Percentiles rank a stretch among this genome's conserved stretches.
phyloP scores from a whole-genome alignment of 1,284 basidiomycete species.

The Ceratobasidium sp. region DNA sequence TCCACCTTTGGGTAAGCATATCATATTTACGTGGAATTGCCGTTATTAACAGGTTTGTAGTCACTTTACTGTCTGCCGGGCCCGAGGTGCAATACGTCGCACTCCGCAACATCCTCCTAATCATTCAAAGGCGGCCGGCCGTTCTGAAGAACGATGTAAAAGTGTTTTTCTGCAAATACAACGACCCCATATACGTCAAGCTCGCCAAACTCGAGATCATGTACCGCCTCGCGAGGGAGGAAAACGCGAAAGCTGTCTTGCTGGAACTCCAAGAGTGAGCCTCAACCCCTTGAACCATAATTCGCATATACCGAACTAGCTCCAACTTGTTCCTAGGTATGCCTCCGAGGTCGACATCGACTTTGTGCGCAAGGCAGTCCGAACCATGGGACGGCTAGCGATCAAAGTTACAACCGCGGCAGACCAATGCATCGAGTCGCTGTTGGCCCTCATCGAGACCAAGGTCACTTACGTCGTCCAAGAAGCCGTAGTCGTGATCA shows the following conservation, averaged over 20 bases:
- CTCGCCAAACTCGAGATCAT: conserved; percentile 99
- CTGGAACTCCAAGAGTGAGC: conserved; percentile 94
- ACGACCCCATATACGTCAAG: conserved; percentile 99
- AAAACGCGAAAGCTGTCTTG: conserved; percentile 92
- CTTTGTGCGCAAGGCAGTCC: conserved; percentile 97
- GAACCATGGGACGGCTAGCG: conserved; percentile 95
- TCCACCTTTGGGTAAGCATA: conserved; percentile 84
- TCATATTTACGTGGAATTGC: conserved; percentile 3
- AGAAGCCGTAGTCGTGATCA: conserved; percentile 97
- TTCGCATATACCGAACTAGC: conserved; percentile 36
- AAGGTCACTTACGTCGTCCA: conserved; percentile 98
- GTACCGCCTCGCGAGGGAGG: conserved; percentile 92
- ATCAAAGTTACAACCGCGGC: conserved; percentile 96
- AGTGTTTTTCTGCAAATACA: conserved; percentile 99
- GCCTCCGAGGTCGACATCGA: conserved; percentile 98
- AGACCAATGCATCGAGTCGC: conserved; percentile 88
- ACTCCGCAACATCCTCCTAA: conserved; percentile 94
- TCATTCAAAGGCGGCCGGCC: conserved; percentile 93
- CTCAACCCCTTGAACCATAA: background rate
- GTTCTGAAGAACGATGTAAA: conserved; percentile 98
- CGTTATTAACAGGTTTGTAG: conserved; percentile 60
- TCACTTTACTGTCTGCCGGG: conserved; percentile 93
- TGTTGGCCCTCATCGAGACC: conserved; percentile 91
- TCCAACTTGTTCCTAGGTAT: conserved; percentile 71
- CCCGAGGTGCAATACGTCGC: conserved; percentile 99